Evolutionary conservation across 352 stramenopile species (phyloP).

Genomic region (Phytophthora megakarya): DNA sequence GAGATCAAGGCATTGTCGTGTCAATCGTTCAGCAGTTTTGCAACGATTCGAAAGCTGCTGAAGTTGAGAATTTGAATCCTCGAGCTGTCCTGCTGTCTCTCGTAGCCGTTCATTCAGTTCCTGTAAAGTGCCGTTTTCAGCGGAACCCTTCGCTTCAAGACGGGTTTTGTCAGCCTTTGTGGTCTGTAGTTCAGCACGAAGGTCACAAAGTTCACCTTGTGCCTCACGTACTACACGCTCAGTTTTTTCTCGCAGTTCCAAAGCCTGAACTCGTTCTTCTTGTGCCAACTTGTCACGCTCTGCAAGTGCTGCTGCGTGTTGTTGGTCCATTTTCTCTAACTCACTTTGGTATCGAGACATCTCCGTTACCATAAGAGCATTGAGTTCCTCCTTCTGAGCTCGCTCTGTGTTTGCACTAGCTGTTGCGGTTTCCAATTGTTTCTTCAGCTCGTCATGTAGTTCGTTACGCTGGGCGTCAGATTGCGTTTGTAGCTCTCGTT

Average conservation of each 20-base stretch:
- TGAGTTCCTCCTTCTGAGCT: slow-evolving; percentile 74
- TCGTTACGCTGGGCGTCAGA: slow-evolving; percentile 46
- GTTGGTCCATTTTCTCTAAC: slow-evolving; percentile 34
- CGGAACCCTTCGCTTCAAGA: slow-evolving; percentile 49
- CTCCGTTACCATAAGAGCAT: slow-evolving; percentile 56
- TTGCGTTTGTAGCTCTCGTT: slow-evolving; percentile 52
- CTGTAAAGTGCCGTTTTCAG: slow-evolving; percentile 59
- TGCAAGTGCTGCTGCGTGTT: slow-evolving; percentile 21
- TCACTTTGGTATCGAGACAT: slow-evolving; percentile 51
- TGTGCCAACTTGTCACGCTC: slow-evolving; percentile 28
- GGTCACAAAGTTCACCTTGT: slow-evolving; percentile 35
- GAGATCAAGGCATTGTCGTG: slow-evolving; percentile 38
- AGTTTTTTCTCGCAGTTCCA: slow-evolving; percentile 38
- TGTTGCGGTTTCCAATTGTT: slow-evolving; percentile 40
- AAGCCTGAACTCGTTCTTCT: slow-evolving; percentile 34
- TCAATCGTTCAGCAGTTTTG: slow-evolving; percentile 31
- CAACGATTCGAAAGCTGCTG: slow-evolving; percentile 45
- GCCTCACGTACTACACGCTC: slow-evolving; percentile 34
- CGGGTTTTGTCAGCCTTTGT: slow-evolving; percentile 49
- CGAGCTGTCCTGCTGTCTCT: slow-evolving; percentile 40
- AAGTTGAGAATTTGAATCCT: slow-evolving; percentile 33
- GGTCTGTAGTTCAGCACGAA: slow-evolving; percentile 38
- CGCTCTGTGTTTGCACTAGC: slow-evolving; percentile 43
- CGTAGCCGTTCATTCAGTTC: slow-evolving; percentile 66
- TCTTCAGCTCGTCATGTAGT: slow-evolving; percentile 45